Percentiles rank a stretch among this genome's conserved stretches.
These are phyloP conservation scores for Candida sanyiensis DNA, from an alignment of 805 yeast species.

Conservation along the genomic window DNA sequence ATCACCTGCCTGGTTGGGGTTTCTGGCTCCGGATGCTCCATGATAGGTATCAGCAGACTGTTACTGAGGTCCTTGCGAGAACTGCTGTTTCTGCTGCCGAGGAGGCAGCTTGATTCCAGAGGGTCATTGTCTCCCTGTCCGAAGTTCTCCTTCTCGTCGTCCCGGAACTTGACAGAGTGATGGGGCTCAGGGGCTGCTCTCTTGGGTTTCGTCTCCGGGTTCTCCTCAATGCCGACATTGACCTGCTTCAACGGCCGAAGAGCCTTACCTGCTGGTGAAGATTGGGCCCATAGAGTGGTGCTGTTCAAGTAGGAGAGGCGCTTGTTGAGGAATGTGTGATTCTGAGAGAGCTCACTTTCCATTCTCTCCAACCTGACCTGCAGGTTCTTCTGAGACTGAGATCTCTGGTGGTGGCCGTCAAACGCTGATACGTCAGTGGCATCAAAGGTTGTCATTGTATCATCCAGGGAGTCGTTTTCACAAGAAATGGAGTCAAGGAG, in stretches of 20 bases:
- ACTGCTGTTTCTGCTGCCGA: background rate
- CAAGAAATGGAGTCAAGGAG: background rate
- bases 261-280: background rate
- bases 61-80: background rate
- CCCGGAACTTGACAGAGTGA: too few species aligned
- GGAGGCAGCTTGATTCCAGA: background rate
- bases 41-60: constrained; percentile 1
- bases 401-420: background rate
- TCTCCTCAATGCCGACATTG: background rate
- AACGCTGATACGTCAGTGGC: background rate
- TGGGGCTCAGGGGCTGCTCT: too few species aligned
- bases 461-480: background rate
- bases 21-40: background rate
- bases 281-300: background rate
- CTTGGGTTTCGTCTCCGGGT: background rate
- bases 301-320: background rate
- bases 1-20: background rate
- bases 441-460: background rate
- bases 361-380: background rate
- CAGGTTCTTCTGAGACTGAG: background rate
- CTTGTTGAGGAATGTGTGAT: background rate
- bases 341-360: background rate
- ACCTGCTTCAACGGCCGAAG: background rate
- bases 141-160: constrained; percentile 1
- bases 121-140: background rate